Evolutionary conservation across 257 asterid species (phyloP).

Genomic region (Paulownia fortunei): DNA sequence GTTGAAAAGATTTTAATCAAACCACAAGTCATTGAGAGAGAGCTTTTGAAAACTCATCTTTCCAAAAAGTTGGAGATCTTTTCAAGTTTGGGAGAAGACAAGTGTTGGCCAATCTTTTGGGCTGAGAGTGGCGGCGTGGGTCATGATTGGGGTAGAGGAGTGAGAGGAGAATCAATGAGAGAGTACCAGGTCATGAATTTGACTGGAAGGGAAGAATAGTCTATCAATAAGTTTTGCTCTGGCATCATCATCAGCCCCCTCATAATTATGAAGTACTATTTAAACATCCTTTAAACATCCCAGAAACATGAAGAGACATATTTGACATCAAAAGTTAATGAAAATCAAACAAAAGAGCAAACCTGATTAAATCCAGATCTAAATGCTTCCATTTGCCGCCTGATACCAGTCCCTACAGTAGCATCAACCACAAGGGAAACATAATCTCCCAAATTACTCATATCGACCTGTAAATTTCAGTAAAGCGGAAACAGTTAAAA

Average conservation of each 20-base stretch:
- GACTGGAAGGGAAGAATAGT: neutral
- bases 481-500: neutral
- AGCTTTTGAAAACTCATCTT: neutral
- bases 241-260: neutral
- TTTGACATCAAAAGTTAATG: constrained; percentile 1
- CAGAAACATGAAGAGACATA: neutral
- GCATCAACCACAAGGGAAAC: constrained; percentile 86
- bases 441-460: constrained; percentile 82
- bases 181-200: neutral
- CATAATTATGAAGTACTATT: neutral
- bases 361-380: constrained; percentile 99
- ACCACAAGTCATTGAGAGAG: neutral
- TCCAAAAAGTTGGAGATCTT: neutral
- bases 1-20: neutral
- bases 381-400: constrained; percentile 90
- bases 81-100: neutral
- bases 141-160: neutral
- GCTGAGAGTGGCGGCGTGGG: neutral
- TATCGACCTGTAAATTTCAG: constrained; percentile 68
- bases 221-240: neutral
- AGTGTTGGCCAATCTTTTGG: neutral
- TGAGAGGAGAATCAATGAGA: neutral
- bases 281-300: neutral
- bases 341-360: constrained; percentile 13
- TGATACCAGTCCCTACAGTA: constrained; percentile 76